Conservation (phyloP, 2,329 filamentous ascomycete species). For the Remersonia thermophila region DNA sequence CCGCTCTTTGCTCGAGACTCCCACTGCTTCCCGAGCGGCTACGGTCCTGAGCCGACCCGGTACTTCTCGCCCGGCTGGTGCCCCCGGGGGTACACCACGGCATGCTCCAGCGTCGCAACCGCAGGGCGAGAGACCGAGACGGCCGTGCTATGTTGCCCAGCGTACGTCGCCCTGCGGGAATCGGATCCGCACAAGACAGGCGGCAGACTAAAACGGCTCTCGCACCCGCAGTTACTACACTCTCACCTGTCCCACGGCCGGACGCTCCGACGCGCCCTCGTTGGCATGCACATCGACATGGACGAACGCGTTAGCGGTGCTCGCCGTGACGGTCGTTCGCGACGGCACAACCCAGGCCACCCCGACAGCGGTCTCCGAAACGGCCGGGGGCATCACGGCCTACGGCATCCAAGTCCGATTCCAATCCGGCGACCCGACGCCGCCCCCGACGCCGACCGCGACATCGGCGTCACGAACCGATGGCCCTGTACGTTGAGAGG, state of each 20-base stretch:
- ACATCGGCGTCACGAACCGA: background rate
- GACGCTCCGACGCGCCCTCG: background rate
- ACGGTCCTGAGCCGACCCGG: constrained; percentile 15
- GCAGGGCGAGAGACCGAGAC: constrained; percentile 16
- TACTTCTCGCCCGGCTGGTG: constrained; percentile 21
- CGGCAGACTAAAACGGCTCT: no score
- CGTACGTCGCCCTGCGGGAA: constrained; percentile 11
- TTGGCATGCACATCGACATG: constrained; percentile 19
- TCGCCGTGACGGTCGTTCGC: constrained; percentile 13
- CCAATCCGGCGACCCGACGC: constrained; percentile 8
- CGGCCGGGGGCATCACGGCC: constrained; percentile 13
- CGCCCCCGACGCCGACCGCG: background rate
- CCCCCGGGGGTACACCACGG: constrained; percentile 18
- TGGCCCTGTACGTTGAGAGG: constrained; percentile 3
- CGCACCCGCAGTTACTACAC: no score
- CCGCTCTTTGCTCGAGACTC: constrained; percentile 15
- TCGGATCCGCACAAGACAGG: background rate
- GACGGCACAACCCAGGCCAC: constrained; percentile 10
- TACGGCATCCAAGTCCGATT: constrained; percentile 17
- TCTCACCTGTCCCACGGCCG: no score
- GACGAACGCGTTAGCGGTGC: constrained; percentile 6
- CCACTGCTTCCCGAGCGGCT: constrained; percentile 18
- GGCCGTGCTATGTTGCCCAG: constrained; percentile 19
- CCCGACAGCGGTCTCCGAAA: constrained; percentile 5
- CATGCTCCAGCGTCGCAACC: constrained; percentile 15